Evolutionary conservation across 805 yeast species (phyloP).

Genomic region (Yarrowia sp.): DNA sequence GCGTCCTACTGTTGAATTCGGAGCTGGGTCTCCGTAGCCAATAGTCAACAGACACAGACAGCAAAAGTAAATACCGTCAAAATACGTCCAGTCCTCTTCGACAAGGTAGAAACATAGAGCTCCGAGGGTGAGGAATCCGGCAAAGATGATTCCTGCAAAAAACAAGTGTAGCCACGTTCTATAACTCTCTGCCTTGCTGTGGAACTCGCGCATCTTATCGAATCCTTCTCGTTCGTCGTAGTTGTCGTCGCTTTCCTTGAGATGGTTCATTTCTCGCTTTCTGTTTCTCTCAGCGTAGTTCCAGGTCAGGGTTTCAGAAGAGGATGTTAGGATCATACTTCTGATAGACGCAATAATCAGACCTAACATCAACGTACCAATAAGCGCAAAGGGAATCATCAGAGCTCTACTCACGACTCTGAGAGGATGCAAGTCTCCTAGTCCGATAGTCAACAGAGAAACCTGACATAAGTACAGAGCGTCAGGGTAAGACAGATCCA

Average conservation of each 20-base stretch:
- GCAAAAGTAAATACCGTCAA: conserved; percentile 75
- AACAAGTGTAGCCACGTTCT: conserved; percentile 45
- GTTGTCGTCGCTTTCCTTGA: not conserved
- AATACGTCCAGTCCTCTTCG: conserved; percentile 77
- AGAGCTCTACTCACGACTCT: conserved; percentile 63
- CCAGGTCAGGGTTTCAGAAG: conserved; percentile 70
- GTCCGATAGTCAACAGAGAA: conserved; percentile 78
- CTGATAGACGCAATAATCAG: conserved; percentile 74
- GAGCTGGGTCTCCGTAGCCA: conserved; percentile 83
- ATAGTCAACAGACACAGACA: conserved; percentile 78
- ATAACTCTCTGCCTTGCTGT: conserved; percentile 50
- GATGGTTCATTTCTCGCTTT: conserved; percentile 46
- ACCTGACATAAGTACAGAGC: conserved; percentile 76
- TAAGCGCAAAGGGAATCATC: conserved; percentile 67
- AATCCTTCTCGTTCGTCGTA: conserved; percentile 57
- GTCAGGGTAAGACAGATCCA: conserved; percentile 62
- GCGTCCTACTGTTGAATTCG: conserved; percentile 67
- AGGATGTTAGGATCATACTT: conserved; percentile 63
- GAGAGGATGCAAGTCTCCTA: conserved; percentile 74
- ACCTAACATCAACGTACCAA: conserved; percentile 77
- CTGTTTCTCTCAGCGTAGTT: conserved; percentile 66
- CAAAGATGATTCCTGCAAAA: conserved; percentile 55
- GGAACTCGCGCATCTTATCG: conserved; percentile 61
- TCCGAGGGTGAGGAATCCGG: conserved; percentile 72
- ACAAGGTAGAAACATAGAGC: conserved; percentile 62